phyloP scores from a whole-genome alignment of 257 asterid species.

The Solanum megistacrolobum region DNA sequence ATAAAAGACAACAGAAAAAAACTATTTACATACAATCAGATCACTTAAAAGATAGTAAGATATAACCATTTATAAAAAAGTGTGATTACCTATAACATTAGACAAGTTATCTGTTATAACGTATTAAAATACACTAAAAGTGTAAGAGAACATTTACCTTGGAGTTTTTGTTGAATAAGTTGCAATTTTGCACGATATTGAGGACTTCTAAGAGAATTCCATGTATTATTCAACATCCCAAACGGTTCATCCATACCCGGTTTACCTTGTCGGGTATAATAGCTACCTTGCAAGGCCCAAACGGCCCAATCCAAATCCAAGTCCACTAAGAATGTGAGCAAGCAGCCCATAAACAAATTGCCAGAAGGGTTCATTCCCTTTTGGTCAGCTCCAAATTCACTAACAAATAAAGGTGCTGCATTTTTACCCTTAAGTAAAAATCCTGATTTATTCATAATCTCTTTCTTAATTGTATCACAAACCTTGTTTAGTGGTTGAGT shows the following conservation, averaged over 20 bases:
- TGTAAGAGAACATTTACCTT: slow-evolving; percentile 25
- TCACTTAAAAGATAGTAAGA: neutral
- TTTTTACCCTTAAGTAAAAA: slow-evolving; percentile 20
- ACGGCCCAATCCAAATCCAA: slow-evolving; percentile 63
- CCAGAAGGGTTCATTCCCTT: slow-evolving; percentile 30
- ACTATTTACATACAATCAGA: neutral
- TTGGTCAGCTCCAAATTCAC: slow-evolving; percentile 57
- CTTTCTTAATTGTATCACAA: slow-evolving; percentile 14
- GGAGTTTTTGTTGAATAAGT: slow-evolving; percentile 33
- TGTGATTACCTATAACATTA: neutral
- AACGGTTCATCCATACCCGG: slow-evolving; percentile 26
- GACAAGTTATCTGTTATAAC: neutral
- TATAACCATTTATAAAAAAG: neutral
- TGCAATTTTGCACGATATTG: slow-evolving; percentile 26
- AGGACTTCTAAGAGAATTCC: slow-evolving; percentile 36
- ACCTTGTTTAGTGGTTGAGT: slow-evolving; percentile 8
- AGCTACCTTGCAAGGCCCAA: slow-evolving; percentile 72
- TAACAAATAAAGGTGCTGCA: neutral
- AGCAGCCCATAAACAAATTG: slow-evolving; percentile 45
- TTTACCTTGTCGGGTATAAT: slow-evolving; percentile 30
- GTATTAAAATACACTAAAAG: neutral
- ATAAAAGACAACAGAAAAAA: neutral
- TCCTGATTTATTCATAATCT: slow-evolving; percentile 14
- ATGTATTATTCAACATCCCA: slow-evolving; percentile 39
- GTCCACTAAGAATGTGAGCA: slow-evolving; percentile 39